phyloP scores from a whole-genome alignment of 1,284 basidiomycete genomes.

The Ganoderma lingzhi region DNA sequence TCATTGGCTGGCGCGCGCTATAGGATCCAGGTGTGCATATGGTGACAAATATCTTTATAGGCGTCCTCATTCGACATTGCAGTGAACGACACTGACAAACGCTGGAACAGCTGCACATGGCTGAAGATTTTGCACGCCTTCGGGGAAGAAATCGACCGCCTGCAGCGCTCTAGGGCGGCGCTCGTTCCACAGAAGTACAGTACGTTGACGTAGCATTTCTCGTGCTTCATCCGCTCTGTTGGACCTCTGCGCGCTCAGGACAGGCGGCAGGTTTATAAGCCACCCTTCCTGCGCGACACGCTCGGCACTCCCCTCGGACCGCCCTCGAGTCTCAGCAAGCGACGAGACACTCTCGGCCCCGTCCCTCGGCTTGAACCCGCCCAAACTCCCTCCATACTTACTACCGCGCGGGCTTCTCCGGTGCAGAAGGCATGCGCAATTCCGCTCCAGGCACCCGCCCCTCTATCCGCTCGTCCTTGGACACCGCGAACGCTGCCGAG shows the following conservation, averaged over 20 bases:
- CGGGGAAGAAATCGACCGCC: background rate
- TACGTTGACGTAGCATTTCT: background rate
- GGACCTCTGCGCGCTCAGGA: background rate
- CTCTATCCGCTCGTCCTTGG: background rate
- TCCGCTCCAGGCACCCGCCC: conserved; percentile 2
- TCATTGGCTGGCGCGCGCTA: background rate
- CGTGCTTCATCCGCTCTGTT: background rate
- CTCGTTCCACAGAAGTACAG: background rate
- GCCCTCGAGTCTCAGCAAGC: background rate
- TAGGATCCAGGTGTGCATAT: background rate
- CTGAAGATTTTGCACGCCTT: background rate
- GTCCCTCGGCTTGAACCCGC: background rate
- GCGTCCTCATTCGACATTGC: background rate
- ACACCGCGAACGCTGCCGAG: no score
- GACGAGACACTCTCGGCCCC: background rate
- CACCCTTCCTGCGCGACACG: conserved; percentile 2
- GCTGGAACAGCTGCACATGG: background rate
- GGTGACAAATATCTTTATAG: background rate
- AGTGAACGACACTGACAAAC: background rate
- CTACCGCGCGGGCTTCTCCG: background rate
- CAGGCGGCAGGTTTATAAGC: background rate
- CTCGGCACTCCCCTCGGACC: background rate
- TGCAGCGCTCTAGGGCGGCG: background rate
- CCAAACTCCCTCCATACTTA: background rate
- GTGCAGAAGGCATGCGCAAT: background rate